Percentiles rank a stretch among this genome's conserved stretches.
Evolutionary conservation across 805 yeast genomes (phyloP).

Genomic region (Metschnikowia baotianmanensis): DNA sequence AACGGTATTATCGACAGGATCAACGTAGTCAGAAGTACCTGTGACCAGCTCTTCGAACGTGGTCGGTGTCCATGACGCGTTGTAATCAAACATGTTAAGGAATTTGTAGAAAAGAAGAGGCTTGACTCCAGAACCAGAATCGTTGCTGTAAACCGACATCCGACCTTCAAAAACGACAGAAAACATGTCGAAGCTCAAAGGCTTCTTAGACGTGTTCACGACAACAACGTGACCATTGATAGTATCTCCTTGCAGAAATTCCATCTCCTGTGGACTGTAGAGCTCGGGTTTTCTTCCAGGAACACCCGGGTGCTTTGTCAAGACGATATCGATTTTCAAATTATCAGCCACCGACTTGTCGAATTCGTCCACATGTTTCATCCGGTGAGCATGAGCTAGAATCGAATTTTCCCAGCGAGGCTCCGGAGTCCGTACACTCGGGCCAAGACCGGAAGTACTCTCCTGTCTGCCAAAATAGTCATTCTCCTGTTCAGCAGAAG

Average conservation of each 20-base stretch:
- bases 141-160: constrained; percentile 22
- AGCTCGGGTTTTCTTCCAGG: constrained; percentile 19
- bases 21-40: constrained; percentile 15
- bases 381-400: constrained; percentile 27
- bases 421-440: constrained; percentile 2
- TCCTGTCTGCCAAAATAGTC: constrained; percentile 10
- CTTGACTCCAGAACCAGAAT: constrained; percentile 16
- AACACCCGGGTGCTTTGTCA: constrained; percentile 20
- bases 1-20: constrained; percentile 33
- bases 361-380: constrained; percentile 22
- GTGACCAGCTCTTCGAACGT: constrained; percentile 13
- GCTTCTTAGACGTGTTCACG: constrained; percentile 17
- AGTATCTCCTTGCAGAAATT: constrained; percentile 28
- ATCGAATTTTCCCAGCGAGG: constrained; percentile 36
- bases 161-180: constrained; percentile 31
- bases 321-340: constrained; percentile 20
- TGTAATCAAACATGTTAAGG: constrained; percentile 31
- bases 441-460: neutral
- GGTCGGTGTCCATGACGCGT: constrained; percentile 32
- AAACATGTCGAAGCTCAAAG: constrained; percentile 28
- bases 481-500: constrained; percentile 3
- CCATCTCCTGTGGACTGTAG: constrained; percentile 24
- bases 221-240: constrained; percentile 26
- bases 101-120: constrained; percentile 28
- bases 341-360: constrained; percentile 18